Percentiles rank a stretch among this genome's conserved stretches.
Evolutionary conservation across 352 stramenopile species (phyloP).

Genomic region (Pythium phragmitis): DNA sequence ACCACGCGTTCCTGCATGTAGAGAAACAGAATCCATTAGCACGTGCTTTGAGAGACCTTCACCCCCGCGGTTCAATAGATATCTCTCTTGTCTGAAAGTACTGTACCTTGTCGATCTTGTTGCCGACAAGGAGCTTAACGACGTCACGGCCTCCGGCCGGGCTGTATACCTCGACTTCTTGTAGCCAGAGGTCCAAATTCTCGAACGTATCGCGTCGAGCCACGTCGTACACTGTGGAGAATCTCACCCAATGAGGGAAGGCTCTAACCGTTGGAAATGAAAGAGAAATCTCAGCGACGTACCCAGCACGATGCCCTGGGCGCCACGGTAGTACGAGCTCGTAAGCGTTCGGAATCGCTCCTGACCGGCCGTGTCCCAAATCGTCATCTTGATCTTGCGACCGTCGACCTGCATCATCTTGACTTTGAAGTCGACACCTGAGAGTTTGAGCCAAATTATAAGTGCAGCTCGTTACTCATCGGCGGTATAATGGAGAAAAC

Average conservation of each 20-base stretch:
- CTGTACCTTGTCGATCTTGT: slow-evolving; percentile 93
- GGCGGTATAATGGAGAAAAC: not conserved
- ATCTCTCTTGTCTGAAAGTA: not conserved
- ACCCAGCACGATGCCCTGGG: slow-evolving; percentile 96
- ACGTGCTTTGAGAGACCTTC: not conserved
- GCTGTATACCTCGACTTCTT: slow-evolving; percentile 98
- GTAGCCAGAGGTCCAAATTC: slow-evolving; percentile 97
- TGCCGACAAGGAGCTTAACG: slow-evolving; percentile 97
- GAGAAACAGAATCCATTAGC: not conserved
- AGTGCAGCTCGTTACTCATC: not conserved
- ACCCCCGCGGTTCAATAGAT: not conserved
- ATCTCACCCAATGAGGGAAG: not conserved
- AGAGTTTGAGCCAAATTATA: too few species aligned
- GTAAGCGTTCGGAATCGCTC: slow-evolving; percentile 98
- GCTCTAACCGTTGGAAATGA: not conserved
- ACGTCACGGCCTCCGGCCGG: slow-evolving; percentile 93
- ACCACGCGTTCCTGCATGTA: slow-evolving; percentile 87
- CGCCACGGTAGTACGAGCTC: slow-evolving; percentile 96
- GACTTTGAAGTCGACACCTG: slow-evolving; percentile 96
- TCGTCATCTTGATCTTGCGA: slow-evolving; percentile 97
- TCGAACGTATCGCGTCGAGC: slow-evolving; percentile 96
- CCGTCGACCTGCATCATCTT: slow-evolving; percentile 96
- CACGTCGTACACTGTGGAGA: slow-evolving; percentile 93
- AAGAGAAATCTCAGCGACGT: slow-evolving; percentile 18
- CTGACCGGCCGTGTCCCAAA: slow-evolving; percentile 99